Conservation (phyloP, 257 asterid genomes). For the Solanum infundibuliforme region DNA sequence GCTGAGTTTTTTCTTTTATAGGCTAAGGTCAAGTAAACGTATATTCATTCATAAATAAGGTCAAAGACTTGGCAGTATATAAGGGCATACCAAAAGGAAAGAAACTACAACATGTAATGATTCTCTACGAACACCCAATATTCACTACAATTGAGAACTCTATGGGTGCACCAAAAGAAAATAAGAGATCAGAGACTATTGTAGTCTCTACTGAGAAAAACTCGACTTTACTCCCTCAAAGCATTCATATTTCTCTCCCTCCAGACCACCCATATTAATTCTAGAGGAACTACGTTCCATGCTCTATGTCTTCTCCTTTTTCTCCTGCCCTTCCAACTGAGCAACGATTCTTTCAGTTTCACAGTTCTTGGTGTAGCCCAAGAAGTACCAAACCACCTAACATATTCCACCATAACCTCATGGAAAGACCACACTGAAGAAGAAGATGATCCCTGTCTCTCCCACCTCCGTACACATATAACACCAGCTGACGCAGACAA, state of each 20-base stretch:
- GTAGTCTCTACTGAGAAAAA: background rate
- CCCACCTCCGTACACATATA: background rate
- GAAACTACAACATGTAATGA: background rate
- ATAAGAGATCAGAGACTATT: background rate
- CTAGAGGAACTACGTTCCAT: background rate
- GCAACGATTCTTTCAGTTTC: background rate
- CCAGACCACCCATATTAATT: background rate
- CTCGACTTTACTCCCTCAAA: background rate
- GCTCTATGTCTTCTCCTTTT: background rate
- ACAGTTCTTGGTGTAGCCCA: background rate
- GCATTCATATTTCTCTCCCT: background rate
- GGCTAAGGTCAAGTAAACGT: background rate
- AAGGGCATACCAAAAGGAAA: background rate
- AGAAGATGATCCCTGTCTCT: background rate
- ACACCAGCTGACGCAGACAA: background rate
- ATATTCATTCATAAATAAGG: background rate
- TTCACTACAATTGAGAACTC: background rate
- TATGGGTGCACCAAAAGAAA: background rate
- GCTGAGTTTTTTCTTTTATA: background rate
- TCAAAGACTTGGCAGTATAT: background rate
- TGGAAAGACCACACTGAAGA: background rate
- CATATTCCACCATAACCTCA: background rate
- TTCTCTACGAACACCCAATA: background rate
- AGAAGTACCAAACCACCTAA: background rate
- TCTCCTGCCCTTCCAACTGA: background rate